Base-by-base conservation (phyloP, 352 stramenopile species). In the Vaucheria bursata region DNA sequence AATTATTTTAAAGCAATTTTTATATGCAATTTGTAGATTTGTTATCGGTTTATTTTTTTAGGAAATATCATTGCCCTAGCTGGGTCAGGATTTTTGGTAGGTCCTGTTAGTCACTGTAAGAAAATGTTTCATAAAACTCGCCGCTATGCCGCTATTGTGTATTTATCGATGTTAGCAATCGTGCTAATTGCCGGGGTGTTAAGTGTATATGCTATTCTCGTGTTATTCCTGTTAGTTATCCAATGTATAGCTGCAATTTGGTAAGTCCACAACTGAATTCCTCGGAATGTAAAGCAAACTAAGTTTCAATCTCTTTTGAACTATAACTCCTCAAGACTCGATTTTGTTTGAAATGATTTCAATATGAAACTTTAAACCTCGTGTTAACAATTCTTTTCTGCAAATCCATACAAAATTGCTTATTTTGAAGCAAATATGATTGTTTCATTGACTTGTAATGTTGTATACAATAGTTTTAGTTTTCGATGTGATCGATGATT, bases 81-180 rank as follows among this genome's bases (percentile, higher is more conserved):
- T 65, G 72, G 74, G 6, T 87, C 85, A 1, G 80, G 81, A 8
- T 89, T 89, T 73, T 71, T 89, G 40, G 72, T 89, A 12, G 86
- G 86, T n/a, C 86, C 86, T 34, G 73, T 77, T 34, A 59, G 75
- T 0, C 86, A 89, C 33, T 89, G 85, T 71, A 74, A 73, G 35
- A 86, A 86, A 66, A 89, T 89, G 86, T 89, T 84, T 75, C 52
- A 87, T 38, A 81, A 84, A 35, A 87, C 74, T n/a, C 73, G 86
- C 12, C 78, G 77, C 8, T 74, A 78, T 32, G 78, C 86, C 1
- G 85, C 86, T 33, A 50, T 45, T 38, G 52, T 88, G 4, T 89
- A 89, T 74, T 72, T 89, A 1, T 31, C 87, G 0, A 73, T 87
- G 71, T 75, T 89, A n/a, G 40, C 86, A 1, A 65, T 78, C 12